Evolutionary conservation across 2,329 filamentous ascomycete genomes (phyloP).

Genomic region (Hortaea werneckii): DNA sequence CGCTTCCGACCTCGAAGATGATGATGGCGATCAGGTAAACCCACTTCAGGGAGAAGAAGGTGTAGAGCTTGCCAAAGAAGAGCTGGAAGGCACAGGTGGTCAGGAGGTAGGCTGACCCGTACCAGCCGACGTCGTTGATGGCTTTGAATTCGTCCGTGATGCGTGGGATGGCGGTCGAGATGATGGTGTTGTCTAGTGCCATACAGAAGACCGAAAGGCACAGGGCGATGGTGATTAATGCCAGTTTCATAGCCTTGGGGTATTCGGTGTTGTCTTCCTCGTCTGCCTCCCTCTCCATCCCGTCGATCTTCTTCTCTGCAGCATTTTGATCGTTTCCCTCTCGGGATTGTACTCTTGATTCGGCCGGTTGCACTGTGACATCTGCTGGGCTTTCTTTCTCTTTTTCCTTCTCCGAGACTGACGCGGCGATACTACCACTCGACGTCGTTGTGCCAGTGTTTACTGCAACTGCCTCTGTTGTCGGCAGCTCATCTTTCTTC

Average conservation of each 20-base stretch:
- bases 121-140: constrained; percentile 38
- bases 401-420: constrained; percentile 1
- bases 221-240: constrained; percentile 27
- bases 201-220: constrained; percentile 27
- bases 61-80: constrained; percentile 39
- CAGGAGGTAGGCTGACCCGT: constrained; percentile 37
- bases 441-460: constrained; percentile 8
- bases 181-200: constrained; percentile 37
- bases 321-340: constrained; percentile 4
- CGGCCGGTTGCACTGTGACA: constrained; percentile 1
- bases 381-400: constrained; percentile 5
- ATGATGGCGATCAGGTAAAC: constrained; percentile 34
- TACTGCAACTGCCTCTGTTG: constrained; percentile 4
- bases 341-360: constrained; percentile 1
- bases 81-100: constrained; percentile 33
- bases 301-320: constrained; percentile 11
- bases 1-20: constrained; percentile 44
- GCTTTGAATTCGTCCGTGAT: constrained; percentile 40
- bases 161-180: constrained; percentile 37
- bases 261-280: constrained; percentile 25
- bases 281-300: constrained; percentile 5
- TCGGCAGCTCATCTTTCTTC: constrained; percentile 3
- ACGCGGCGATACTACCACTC: constrained; percentile 3
- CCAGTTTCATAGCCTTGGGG: constrained; percentile 23
- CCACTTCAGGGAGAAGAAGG: constrained; percentile 38